A percentile compares a stretch with the other conserved stretches of the same genome.
Evolutionary conservation across 2,329 filamentous ascomycete genomes (phyloP).

Genomic region (Penicillium fuscoglaucum): DNA sequence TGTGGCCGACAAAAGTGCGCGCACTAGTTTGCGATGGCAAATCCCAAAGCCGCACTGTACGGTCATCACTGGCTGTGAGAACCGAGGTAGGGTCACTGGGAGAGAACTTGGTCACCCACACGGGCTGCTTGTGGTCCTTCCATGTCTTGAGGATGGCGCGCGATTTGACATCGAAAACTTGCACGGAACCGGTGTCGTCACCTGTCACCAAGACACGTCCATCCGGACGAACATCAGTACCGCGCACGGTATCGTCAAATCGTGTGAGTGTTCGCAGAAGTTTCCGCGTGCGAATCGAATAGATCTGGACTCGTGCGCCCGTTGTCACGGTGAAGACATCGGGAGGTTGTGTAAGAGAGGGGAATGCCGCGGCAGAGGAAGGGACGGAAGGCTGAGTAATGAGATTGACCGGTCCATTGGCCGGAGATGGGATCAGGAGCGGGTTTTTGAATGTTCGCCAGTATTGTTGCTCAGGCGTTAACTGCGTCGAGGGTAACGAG

Average conservation of each 20-base stretch:
- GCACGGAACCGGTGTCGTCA: conserved; percentile 86
- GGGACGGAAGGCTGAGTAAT: conserved; percentile 69
- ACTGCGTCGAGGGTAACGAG: conserved; percentile 69
- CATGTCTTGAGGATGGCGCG: conserved; percentile 93
- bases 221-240: conserved; percentile 84
- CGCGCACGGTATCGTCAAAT: conserved; percentile 87
- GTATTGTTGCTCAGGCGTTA: conserved; percentile 91
- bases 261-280: conserved; percentile 90
- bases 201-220: conserved; percentile 86
- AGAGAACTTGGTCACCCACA: conserved; percentile 91
- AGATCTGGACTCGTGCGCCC: conserved; percentile 88
- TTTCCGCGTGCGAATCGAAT: conserved; percentile 88
- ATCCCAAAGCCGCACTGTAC: conserved; percentile 92
- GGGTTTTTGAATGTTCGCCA: conserved; percentile 95
- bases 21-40: conserved; percentile 75
- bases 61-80: conserved; percentile 89
- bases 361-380: conserved; percentile 43
- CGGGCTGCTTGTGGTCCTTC: conserved; percentile 89
- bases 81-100: conserved; percentile 80
- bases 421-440: conserved; percentile 84
- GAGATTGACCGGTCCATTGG: conserved; percentile 84
- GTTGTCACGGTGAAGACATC: conserved; percentile 87
- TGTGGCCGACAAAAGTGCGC: conserved; percentile 79
- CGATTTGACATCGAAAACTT: conserved; percentile 90
- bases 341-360: conserved; percentile 49